Conservation (phyloP, 2,329 filamentous ascomycete species). For the Whalleya microplaca region DNA sequence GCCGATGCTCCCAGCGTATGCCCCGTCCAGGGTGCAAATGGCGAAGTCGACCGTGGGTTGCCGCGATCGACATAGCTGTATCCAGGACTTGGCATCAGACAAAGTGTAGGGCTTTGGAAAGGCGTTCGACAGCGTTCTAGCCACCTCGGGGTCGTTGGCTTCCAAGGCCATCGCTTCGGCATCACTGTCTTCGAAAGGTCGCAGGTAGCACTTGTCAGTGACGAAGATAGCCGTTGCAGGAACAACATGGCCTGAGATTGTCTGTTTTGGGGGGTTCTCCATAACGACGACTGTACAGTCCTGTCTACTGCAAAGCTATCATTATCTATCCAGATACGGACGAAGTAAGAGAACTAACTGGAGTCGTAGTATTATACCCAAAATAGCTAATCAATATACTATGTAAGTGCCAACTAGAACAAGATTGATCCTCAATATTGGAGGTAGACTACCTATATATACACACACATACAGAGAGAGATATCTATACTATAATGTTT, state of each 20-base stretch:
- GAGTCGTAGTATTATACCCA: no score
- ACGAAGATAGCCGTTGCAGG: not conserved
- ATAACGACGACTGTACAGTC: not conserved
- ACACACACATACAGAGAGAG: no score
- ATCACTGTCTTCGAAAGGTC: conserved; percentile 45
- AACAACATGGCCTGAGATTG: not conserved
- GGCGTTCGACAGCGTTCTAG: conserved; percentile 44
- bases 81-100: conserved; percentile 43
- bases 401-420: no score
- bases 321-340: no score
- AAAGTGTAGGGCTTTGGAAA: conserved; percentile 53
- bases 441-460: no score
- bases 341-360: no score
- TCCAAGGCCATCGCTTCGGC: conserved; percentile 38
- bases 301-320: not conserved
- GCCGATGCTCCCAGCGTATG: conserved; percentile 47
- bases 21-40: conserved; percentile 38
- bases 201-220: conserved; percentile 42
- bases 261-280: not conserved
- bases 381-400: no score
- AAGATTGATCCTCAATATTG: no score
- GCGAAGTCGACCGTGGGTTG: conserved; percentile 38
- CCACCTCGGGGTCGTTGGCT: conserved; percentile 45
- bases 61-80: conserved; percentile 31
- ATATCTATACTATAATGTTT: no score